Evolutionary conservation across 2,329 filamentous ascomycete genomes (phyloP).

Genomic region (Arthrobotrys megalospora): DNA sequence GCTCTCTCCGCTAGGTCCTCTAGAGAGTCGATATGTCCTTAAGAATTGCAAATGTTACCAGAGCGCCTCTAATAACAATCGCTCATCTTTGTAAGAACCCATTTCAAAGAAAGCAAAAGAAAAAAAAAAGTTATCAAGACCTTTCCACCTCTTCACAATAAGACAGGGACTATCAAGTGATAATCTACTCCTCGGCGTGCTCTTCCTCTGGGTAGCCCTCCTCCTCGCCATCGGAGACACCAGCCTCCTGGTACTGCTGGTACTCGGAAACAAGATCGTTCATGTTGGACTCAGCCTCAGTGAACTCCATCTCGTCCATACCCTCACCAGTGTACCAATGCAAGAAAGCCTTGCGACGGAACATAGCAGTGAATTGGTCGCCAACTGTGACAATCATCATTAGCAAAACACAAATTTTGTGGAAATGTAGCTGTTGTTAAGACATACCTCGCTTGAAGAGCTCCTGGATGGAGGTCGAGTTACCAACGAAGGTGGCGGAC

Average conservation of each 20-base stretch:
- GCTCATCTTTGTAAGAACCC: background rate
- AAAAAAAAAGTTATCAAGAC: constrained; percentile 24
- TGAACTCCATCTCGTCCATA: constrained; percentile 99
- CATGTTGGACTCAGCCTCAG: constrained; percentile 99
- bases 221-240: constrained; percentile 96
- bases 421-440: background rate
- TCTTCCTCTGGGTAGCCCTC: constrained; percentile 89
- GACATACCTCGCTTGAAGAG: constrained; percentile 89
- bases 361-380: constrained; percentile 99
- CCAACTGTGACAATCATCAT: constrained; percentile 73
- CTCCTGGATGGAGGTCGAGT: constrained; percentile 99
- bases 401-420: constrained; percentile 7
- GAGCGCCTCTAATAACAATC: background rate
- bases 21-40: background rate
- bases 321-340: constrained; percentile 99
- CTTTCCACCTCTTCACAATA: constrained; percentile 41
- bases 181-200: constrained; percentile 78
- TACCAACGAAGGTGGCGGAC: constrained; percentile 98
- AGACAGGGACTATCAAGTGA: constrained; percentile 68
- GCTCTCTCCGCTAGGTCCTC: background rate
- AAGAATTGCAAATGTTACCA: constrained; percentile 2
- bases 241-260: constrained; percentile 99
- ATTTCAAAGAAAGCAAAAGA: constrained; percentile 26
- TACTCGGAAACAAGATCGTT: constrained; percentile 99
- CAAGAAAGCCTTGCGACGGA: constrained; percentile 99